Evolutionary conservation across 495 filamentous ascomycete genomes (phyloP), one percentile per base, ranked within the genome.

Genomic region (Corynascus novoguineensis): DNA sequence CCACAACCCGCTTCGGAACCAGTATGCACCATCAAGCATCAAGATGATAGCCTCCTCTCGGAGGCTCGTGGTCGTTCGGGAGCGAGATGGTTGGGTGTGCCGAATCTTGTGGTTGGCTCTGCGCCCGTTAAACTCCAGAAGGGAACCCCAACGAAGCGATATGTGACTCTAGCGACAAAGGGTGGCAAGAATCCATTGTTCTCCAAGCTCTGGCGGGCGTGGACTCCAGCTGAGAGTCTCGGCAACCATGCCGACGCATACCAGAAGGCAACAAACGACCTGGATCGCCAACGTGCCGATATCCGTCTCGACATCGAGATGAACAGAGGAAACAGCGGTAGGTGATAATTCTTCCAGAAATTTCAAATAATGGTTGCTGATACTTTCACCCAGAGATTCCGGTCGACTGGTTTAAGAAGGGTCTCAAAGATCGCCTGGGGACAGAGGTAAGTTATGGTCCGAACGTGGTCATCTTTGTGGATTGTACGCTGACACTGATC

Each of bases 111-210:
- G 9, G 49, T 71, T 15, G 64, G 58, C 0, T 48, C 57, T 0
- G 52, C 54, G 1, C 60, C 64, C 0, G 63, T 63, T 7, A 64
- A 63, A 52, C 53, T 71, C 9, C 62, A 64, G 35, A 63, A 59
- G 55, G 59, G 58, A 0, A 50, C 66, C 17, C 68, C 66, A 5
- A 65, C 64, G 0, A 71, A 65, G 51, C 57, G 68, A 44, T 71
- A 68, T 42, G 67, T 69, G 6, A 35, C 59, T 1, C 51, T 69
- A 4, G 10, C 62, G 9, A 44, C 64, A 4, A 71, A 63, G 50
- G 62, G 61, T 7, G 64, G 55, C 9, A 57, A 61, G 22, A 52
- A 54, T 15, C 64, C 68, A 21, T 42, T 71, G 31, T 68, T 69
- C 55, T 50, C 65, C 8, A 48, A 57, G 17, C 32, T 58, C 2